A percentile compares a stretch with the other conserved stretches of the same genome.
These are phyloP conservation scores for Mortierella sp. DNA, from an alignment of 371 early-diverging fungal genomes.

Conservation along the genomic window DNA sequence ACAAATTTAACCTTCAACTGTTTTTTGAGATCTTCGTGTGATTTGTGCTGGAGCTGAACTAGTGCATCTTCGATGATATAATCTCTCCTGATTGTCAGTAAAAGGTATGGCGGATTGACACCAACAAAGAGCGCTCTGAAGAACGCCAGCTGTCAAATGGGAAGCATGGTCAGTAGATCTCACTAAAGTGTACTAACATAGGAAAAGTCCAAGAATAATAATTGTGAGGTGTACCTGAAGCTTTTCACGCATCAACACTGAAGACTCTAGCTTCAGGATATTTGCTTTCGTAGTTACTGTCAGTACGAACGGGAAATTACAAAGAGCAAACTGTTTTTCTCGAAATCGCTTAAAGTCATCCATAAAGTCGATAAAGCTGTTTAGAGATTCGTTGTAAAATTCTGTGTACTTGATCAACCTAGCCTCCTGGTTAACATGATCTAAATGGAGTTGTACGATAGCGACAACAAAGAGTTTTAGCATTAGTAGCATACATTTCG, in stretches of 20 bases:
- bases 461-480: background rate
- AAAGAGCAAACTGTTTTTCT: slow-evolving; percentile 70
- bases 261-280: slow-evolving; percentile 74
- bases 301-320: slow-evolving; percentile 77
- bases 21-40: slow-evolving; percentile 85
- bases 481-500: background rate
- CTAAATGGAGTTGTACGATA: slow-evolving; percentile 6
- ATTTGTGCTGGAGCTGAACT: slow-evolving; percentile 79
- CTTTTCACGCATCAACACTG: slow-evolving; percentile 72
- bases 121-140: slow-evolving; percentile 90
- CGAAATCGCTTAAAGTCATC: slow-evolving; percentile 79
- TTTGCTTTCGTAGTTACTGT: slow-evolving; percentile 75
- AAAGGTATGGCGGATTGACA: slow-evolving; percentile 88
- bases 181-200: background rate
- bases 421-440: slow-evolving; percentile 50
- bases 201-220: background rate
- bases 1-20: slow-evolving; percentile 92
- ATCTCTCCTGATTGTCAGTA: slow-evolving; percentile 86
- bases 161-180: background rate
- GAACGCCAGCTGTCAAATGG: slow-evolving; percentile 67
- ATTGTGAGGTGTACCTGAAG: slow-evolving; percentile 28
- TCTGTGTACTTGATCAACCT: slow-evolving; percentile 58
- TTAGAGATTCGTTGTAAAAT: slow-evolving; percentile 77
- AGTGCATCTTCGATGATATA: slow-evolving; percentile 89
- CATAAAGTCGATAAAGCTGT: slow-evolving; percentile 74